A percentile compares a stretch with the other conserved stretches of the same genome.
phyloP scores from a whole-genome alignment of 2,329 filamentous ascomycete genomes.

The Cordyceps tenuipes region DNA sequence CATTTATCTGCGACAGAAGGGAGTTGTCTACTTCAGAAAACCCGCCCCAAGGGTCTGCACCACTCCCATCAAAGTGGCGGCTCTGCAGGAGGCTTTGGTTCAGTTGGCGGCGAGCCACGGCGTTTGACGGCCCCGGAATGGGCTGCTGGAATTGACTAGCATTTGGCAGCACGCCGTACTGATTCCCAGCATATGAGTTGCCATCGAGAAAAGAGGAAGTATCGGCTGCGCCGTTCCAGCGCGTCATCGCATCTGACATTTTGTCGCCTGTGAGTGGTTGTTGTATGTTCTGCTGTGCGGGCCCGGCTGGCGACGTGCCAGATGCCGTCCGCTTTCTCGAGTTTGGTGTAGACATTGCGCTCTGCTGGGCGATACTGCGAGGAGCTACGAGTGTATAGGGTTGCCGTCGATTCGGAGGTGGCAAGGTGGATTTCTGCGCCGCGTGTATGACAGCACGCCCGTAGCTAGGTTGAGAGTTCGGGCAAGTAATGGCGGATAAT shows the following conservation, averaged over 20 bases:
- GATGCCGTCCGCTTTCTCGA: conserved; percentile 67
- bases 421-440: neutral
- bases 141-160: conserved; percentile 26
- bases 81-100: conserved; percentile 42
- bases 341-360: conserved; percentile 40
- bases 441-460: neutral
- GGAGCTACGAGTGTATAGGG: neutral
- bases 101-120: conserved; percentile 43
- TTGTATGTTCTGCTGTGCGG: conserved; percentile 43
- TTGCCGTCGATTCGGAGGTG: conserved; percentile 1
- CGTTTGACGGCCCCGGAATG: conserved; percentile 34
- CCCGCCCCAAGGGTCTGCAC: conserved; percentile 31
- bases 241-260: conserved; percentile 39
- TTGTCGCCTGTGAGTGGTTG: conserved; percentile 38
- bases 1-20: conserved; percentile 29
- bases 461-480: neutral
- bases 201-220: conserved; percentile 29
- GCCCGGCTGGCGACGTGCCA: conserved; percentile 56
- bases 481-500: neutral
- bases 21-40: conserved; percentile 33
- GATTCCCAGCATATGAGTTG: conserved; percentile 24
- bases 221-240: conserved; percentile 36
- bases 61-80: conserved; percentile 30
- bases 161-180: conserved; percentile 31
- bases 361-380: neutral